These are phyloP conservation scores for Solanum tacnaense DNA, from an alignment of 257 asterid species.

Conservation along the genomic window DNA sequence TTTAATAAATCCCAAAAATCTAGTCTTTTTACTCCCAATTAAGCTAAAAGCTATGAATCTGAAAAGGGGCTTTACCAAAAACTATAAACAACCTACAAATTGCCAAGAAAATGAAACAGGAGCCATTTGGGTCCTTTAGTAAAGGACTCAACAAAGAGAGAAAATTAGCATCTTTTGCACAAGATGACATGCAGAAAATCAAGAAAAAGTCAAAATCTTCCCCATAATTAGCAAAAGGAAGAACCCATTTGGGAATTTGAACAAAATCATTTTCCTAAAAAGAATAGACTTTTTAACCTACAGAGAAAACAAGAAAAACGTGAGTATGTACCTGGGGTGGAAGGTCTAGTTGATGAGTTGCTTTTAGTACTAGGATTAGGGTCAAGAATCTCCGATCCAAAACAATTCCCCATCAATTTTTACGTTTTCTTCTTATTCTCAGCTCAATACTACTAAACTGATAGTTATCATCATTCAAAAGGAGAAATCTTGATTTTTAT, in stretches of 20 bases:
- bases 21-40: neutral
- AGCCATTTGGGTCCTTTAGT: neutral
- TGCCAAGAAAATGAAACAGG: neutral
- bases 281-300: neutral
- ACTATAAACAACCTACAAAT: neutral
- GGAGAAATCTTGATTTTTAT: neutral
- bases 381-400: slow-evolving; percentile 40
- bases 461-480: neutral
- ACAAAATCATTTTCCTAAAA: neutral
- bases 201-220: neutral
- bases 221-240: neutral
- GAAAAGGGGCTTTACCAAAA: neutral
- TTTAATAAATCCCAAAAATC: neutral
- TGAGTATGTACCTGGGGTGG: slow-evolving; percentile 41
- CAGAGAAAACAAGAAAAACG: neutral
- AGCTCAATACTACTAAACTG: neutral
- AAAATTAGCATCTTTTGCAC: too few species aligned
- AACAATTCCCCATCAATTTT: slow-evolving; percentile 78
- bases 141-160: neutral
- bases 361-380: slow-evolving; percentile 23
- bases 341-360: slow-evolving; percentile 16
- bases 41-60: neutral
- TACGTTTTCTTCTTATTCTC: neutral
- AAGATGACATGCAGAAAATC: neutral
- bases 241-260: neutral